Conservation (phyloP, 345 rosid genomes). For the Rhodamnia argentea region DNA sequence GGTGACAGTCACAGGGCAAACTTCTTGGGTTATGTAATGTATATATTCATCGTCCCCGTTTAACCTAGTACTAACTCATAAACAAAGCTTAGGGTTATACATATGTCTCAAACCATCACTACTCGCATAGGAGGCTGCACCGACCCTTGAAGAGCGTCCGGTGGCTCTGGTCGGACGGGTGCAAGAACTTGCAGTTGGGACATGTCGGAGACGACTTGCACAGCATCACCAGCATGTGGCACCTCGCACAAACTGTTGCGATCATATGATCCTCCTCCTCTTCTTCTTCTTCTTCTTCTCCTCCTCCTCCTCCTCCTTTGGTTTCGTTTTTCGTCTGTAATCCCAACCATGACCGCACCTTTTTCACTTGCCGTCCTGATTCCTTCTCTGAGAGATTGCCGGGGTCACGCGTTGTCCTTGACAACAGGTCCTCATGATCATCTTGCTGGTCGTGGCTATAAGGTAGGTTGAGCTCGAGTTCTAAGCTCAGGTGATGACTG, state of each 20-base stretch:
- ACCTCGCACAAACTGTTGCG: slow-evolving; percentile 60
- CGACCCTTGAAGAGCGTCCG: slow-evolving; percentile 35
- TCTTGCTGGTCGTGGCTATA: slow-evolving; percentile 8
- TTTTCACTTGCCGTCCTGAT: not conserved
- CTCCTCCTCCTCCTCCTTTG: not conserved
- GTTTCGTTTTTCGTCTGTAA: not conserved
- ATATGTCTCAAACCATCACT: not conserved
- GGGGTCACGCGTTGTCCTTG: not conserved
- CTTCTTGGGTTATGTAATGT: not conserved
- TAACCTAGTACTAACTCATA: not conserved
- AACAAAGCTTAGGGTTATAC: not conserved
- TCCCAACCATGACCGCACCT: not conserved
- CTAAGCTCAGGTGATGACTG: slow-evolving; percentile 41
- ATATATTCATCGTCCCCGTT: not conserved
- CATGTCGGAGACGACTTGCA: slow-evolving; percentile 66
- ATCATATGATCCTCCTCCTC: slow-evolving; percentile 56
- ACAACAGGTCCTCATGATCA: not conserved
- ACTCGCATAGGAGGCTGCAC: slow-evolving; percentile 49
- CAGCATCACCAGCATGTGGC: slow-evolving; percentile 87
- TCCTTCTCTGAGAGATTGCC: not conserved
- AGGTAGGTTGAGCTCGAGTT: slow-evolving; percentile 68
- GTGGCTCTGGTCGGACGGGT: slow-evolving; percentile 45
- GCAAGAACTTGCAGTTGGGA: slow-evolving; percentile 92
- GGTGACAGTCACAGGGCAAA: not conserved
- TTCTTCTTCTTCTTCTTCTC: not conserved